Conservation (phyloP, 2,329 filamentous ascomycete species). For the Aspergillus pseudoglaucus region DNA sequence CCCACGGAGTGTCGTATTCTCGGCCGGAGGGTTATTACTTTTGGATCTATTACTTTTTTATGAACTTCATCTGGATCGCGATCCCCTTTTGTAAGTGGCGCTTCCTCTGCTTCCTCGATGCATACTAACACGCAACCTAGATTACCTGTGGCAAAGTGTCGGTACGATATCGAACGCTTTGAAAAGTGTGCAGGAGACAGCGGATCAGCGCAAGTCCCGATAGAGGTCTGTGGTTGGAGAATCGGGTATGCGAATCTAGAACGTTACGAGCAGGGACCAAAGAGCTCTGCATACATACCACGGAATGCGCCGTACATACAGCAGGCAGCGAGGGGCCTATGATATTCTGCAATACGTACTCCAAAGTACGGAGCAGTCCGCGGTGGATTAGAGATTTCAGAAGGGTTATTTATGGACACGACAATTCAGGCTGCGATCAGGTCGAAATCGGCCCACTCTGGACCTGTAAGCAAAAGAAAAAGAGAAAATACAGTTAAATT, state of each 20-base stretch:
- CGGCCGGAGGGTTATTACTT: conserved; percentile 59
- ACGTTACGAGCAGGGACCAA: not conserved
- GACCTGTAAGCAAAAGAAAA: not conserved
- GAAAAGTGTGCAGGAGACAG: conserved; percentile 14
- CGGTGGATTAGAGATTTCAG: not conserved
- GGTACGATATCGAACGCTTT: conserved; percentile 24
- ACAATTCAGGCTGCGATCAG: not conserved
- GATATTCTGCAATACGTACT: no score
- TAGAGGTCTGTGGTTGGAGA: conserved; percentile 6
- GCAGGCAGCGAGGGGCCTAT: no score
- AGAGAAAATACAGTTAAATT: not conserved
- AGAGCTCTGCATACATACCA: no score
- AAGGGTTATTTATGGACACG: not conserved
- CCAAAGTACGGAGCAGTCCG: no score
- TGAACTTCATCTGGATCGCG: conserved; percentile 62
- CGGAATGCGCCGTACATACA: no score
- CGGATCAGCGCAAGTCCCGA: conserved; percentile 20
- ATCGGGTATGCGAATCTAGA: not conserved
- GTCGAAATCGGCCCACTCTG: not conserved
- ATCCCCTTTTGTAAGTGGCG: conserved; percentile 49
- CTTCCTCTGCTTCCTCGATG: not conserved
- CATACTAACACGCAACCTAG: conserved; percentile 9
- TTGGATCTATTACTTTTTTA: conserved; percentile 60
- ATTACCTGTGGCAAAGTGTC: conserved; percentile 28
- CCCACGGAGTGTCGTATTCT: conserved; percentile 49